These are phyloP conservation scores for Notholithocarpus densiflorus DNA, from an alignment of 306 rosid species.

Conservation along the genomic window DNA sequence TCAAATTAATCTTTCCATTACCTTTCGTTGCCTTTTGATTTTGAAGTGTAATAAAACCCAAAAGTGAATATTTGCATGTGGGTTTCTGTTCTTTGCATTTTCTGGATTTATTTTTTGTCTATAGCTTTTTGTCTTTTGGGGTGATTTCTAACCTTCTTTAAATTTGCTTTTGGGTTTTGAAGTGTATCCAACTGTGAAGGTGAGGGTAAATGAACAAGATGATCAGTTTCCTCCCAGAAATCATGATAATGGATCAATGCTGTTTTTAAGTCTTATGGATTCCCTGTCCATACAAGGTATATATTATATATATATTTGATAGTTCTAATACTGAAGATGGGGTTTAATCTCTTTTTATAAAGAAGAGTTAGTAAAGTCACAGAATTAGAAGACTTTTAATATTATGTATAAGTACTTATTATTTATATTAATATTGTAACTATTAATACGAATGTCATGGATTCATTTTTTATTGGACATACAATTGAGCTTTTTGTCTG, in stretches of 20 bases:
- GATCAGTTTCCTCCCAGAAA: constrained; percentile 21
- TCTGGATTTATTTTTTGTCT: not conserved
- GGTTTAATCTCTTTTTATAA: too few relatives aligned
- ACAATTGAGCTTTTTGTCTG: too few relatives aligned
- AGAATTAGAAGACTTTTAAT: too few relatives aligned
- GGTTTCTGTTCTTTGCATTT: not conserved
- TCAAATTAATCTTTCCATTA: not conserved
- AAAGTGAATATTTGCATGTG: constrained; percentile 6
- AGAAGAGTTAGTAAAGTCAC: too few relatives aligned
- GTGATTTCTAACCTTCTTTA: not conserved
- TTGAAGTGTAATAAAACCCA: not conserved
- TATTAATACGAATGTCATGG: not conserved
- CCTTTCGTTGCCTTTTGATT: not conserved
- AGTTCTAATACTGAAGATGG: too few relatives aligned
- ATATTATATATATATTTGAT: not conserved
- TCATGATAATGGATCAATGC: constrained; percentile 15
- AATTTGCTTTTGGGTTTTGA: constrained; percentile 8
- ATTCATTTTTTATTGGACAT: not conserved
- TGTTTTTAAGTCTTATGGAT: constrained; percentile 21
- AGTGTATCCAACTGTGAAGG: constrained; percentile 58
- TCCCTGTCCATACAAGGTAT: constrained; percentile 32
- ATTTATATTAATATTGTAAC: not conserved
- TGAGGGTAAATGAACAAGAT: constrained; percentile 36
- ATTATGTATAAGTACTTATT: too few relatives aligned
- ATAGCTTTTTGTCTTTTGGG: not conserved